Base-by-base conservation (phyloP, 768 basidiomycete genomes). In the Podaxis rugospora region DNA sequence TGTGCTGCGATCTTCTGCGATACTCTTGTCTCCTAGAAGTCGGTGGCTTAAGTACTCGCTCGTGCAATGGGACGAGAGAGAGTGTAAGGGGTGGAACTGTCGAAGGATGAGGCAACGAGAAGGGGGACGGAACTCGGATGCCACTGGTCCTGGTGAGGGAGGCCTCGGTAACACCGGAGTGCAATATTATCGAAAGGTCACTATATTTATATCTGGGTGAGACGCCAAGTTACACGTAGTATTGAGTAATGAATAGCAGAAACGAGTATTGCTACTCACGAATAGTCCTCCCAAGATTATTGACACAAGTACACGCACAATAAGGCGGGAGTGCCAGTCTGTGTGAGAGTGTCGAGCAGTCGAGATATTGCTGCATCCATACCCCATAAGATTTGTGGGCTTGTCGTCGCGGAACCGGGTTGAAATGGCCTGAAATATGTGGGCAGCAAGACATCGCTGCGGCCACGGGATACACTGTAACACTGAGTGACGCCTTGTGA, bases 161-260 rank as follows among this genome's bases (percentile, higher is more conserved):
- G 54, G 54, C 40, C 54, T 55, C 13, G 16, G 54, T 55, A 44
- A 47, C 16, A 47, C 55, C 10, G 2, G 39, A 11, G 9, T 49
- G 25, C 13, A 44, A 44, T n/a, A 27, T 42, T 47, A 56, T 56
- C 11, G 55, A 55, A 27, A 10, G 11, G 21, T 11, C 25, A 49
- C 9, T n/a, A 50, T 59, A 59, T 59, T 51, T 59, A 59, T 59
- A 59, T 40, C 47, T 18, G 18, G 10, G 47, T 35, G 54, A 27
- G 16, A n/a, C 25, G 18, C 21, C 13, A 21, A 55, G 21, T 25
- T 27, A n/a, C 14, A 32, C n/a, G 42, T 44, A 18, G n/a, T 16
- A n/a, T 9, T 16, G 52, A 21, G 18, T 21, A 54, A 23, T 25
- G 37, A 16, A 54, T 40, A 37, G 16, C 52, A 25, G 18, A 39